Evolutionary conservation across 164 flowering plant genomes (phyloP).

Genomic region (Akebia trifoliata): DNA sequence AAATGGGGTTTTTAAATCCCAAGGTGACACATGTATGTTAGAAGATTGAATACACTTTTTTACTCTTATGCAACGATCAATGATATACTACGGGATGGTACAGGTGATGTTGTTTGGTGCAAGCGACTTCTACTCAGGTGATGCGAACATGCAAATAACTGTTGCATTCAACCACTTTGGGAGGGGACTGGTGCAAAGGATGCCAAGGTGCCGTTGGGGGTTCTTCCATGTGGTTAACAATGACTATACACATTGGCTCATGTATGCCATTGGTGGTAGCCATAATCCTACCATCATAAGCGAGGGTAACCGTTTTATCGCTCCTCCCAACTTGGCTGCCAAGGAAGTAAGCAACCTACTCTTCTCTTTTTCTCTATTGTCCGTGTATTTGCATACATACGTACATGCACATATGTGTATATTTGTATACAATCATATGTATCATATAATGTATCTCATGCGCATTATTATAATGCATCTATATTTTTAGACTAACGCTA

Average conservation of each 20-base stretch:
- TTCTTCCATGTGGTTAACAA: slow-evolving; percentile 84
- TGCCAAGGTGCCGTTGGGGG: slow-evolving; percentile 87
- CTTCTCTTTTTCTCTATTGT: no score
- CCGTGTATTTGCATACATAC: no score
- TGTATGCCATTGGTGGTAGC: slow-evolving; percentile 96
- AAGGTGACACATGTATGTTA: no score
- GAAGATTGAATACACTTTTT: no score
- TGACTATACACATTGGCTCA: slow-evolving; percentile 81
- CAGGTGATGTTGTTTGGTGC: slow-evolving; percentile 83
- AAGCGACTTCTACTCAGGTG: slow-evolving; percentile 30
- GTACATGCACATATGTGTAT: neutral
- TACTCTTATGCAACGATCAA: no score
- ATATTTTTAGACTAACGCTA: no score
- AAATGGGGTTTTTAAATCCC: no score
- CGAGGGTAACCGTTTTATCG: slow-evolving; percentile 77
- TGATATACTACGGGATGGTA: neutral
- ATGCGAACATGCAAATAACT: slow-evolving; percentile 63
- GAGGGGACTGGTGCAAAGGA: slow-evolving; percentile 66
- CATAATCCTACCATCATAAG: slow-evolving; percentile 70
- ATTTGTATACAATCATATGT: neutral
- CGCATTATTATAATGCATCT: no score
- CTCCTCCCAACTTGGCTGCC: slow-evolving; percentile 37
- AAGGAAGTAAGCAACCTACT: slow-evolving; percentile 47
- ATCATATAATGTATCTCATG: no score
- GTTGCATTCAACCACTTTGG: slow-evolving; percentile 89